A percentile compares a stretch with the other conserved stretches of the same genome.
These are phyloP conservation scores for Trypanosomatidae sp. DNA, from an alignment of 208 protist species.

Conservation along the genomic window DNA sequence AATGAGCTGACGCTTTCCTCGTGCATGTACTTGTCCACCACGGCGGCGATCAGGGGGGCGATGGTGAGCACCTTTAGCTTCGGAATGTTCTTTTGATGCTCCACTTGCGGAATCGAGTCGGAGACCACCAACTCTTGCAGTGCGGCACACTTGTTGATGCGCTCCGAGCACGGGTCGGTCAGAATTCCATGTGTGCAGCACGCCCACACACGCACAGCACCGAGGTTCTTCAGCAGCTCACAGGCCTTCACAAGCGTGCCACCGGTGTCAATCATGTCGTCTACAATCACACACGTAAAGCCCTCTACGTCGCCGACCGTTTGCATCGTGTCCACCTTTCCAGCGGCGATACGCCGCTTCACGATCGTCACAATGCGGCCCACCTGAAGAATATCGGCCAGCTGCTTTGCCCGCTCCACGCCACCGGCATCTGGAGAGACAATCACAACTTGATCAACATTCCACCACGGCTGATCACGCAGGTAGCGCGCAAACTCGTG, in stretches of 20 bases:
- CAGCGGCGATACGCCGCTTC: constrained; percentile 85
- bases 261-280: constrained; percentile 98
- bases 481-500: constrained; percentile 86
- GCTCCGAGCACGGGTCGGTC: constrained; percentile 78
- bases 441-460: constrained; percentile 81
- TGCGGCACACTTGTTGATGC: constrained; percentile 80
- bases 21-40: constrained; percentile 65
- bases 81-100: constrained; percentile 59
- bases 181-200: constrained; percentile 96
- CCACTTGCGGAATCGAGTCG: constrained; percentile 93
- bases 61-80: constrained; percentile 91
- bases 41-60: constrained; percentile 83
- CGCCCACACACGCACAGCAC: constrained; percentile 91
- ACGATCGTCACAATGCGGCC: constrained; percentile 95
- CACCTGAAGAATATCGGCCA: constrained; percentile 90
- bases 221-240: constrained; percentile 90
- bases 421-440: constrained; percentile 97
- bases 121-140: constrained; percentile 93
- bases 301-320: constrained; percentile 94
- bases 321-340: constrained; percentile 87
- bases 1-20: constrained; percentile 74
- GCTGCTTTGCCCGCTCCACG: constrained; percentile 89
- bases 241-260: constrained; percentile 93
- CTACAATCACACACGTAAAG: constrained; percentile 93
- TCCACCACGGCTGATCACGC: constrained; percentile 67